phyloP scores from a whole-genome alignment of 768 basidiomycete genomes.

The Crepidotus variabilis region DNA sequence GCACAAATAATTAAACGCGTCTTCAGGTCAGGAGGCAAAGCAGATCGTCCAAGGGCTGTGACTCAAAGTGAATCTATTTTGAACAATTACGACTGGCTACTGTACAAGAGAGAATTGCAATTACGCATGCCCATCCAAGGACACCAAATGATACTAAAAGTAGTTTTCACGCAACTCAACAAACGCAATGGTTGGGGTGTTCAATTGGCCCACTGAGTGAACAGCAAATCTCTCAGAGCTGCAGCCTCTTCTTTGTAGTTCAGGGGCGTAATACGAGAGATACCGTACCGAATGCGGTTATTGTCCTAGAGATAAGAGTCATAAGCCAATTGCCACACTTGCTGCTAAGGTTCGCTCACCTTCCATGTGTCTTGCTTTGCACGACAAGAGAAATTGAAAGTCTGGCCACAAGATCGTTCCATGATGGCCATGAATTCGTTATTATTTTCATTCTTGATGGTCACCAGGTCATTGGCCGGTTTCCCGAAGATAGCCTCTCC shows the following conservation, averaged over 20 bases:
- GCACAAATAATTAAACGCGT: constrained; percentile 6
- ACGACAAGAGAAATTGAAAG: constrained; percentile 80
- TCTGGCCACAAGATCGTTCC: constrained; percentile 60
- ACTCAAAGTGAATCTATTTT: not conserved
- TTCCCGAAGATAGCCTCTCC: constrained; percentile 74
- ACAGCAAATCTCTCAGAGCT: constrained; percentile 55
- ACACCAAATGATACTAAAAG: too few relatives aligned
- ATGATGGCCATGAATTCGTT: constrained; percentile 53
- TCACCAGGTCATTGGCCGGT: constrained; percentile 72
- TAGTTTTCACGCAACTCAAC: too few relatives aligned
- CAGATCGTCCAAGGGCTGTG: not conserved
- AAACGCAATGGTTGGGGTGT: not conserved
- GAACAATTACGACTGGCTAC: constrained; percentile 2
- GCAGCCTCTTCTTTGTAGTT: constrained; percentile 70
- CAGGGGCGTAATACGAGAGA: constrained; percentile 59
- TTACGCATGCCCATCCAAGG: too few relatives aligned
- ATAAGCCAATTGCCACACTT: not conserved
- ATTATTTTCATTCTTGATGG: constrained; percentile 41
- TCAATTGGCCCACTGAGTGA: constrained; percentile 53
- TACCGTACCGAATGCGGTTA: constrained; percentile 78
- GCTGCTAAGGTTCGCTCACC: constrained; percentile 31
- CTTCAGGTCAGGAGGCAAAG: not conserved
- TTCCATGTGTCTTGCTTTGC: constrained; percentile 87
- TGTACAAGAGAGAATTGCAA: too few relatives aligned
- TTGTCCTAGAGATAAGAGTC: constrained; percentile 50